phyloP scores from a whole-genome alignment of 306 rosid genomes.

The Sechiopsis laciniata region DNA sequence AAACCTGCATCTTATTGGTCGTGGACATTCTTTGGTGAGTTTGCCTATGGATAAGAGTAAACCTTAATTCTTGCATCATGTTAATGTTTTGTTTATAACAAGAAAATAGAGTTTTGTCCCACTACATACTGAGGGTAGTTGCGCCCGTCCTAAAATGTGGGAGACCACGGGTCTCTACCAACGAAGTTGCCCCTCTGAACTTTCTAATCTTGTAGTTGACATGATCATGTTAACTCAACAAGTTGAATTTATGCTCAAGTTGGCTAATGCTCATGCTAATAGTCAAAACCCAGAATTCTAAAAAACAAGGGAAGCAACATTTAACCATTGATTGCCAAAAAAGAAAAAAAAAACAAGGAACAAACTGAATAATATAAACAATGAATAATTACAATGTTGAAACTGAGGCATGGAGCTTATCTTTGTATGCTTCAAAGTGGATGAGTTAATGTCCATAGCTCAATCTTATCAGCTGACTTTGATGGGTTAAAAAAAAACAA shows the following conservation, averaged over 20 bases:
- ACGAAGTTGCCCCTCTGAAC: no score
- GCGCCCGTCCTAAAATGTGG: no score
- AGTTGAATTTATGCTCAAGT: no score
- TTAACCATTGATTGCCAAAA: neutral
- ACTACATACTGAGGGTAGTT: no score
- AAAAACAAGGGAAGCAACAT: neutral
- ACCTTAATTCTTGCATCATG: neutral
- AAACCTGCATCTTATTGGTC: no score
- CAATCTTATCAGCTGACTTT: neutral
- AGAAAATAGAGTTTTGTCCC: no score
- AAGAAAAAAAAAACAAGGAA: neutral
- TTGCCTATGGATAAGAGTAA: neutral
- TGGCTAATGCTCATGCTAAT: neutral
- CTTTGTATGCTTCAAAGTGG: slow-evolving; percentile 12
- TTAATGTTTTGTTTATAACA: no score
- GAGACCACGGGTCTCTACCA: no score
- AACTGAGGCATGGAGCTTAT: neutral
- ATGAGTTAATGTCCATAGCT: slow-evolving; percentile 16
- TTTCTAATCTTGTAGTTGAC: no score
- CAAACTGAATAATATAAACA: neutral
- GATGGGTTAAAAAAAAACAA: neutral
- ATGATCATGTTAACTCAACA: no score
- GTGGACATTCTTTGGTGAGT: neutral
- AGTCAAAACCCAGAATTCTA: neutral
- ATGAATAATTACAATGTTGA: slow-evolving; percentile 8